Base-by-base conservation (phyloP, 805 yeast species). In the Debaryomyces castellii region DNA sequence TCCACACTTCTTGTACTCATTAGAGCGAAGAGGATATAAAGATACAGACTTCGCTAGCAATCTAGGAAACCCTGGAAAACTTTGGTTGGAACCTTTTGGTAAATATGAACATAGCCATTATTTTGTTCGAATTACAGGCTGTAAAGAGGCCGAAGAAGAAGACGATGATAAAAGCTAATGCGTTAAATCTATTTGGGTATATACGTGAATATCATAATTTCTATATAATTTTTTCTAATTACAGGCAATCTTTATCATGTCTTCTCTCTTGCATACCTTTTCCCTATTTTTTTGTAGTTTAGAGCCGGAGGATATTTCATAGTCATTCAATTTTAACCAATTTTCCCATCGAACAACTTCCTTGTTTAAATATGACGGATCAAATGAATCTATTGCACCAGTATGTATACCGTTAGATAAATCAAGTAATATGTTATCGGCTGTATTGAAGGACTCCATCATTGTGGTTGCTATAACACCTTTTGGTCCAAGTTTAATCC, bases 391-490 rank as follows among this genome's bases (percentile, higher is more conserved):
- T 16, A 57, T 51, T 23, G 69, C 66, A 9, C 54, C 46, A 5
- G 59, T 53, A 40, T 57, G 59, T 3, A 58, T 35, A 2, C 58
- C 68, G 28, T 62, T 60, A n/a, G 65, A 48, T 20, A 77, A 64
- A 54, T 89, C 96, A 30, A 74, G 69, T 14, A 82, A 57, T 0
- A 94, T 72, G 10, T 74, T 67, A 22, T 82, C 88, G 0, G 89
- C 92, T 0, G 92, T 83, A 7, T 81, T 77, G 51, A 84, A 84
- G 1, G 97, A 81, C 48, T 87, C 90, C 76, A 85, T 78, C 85
- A 92, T 87, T 0, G 98, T 89, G 11, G 88, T 77, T 14, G 96
- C 95, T 52, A 94, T 94, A 3, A 89, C 95, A 1, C 99, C 99
- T 23, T 78, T 77, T 6, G 96, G 87, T 1, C 96, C 96, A 42